Evolutionary conservation across 176 grass and related monocot species (phyloP), one percentile per base, ranked within the genome.

Genomic region (Eremochloa ophiuroides): DNA sequence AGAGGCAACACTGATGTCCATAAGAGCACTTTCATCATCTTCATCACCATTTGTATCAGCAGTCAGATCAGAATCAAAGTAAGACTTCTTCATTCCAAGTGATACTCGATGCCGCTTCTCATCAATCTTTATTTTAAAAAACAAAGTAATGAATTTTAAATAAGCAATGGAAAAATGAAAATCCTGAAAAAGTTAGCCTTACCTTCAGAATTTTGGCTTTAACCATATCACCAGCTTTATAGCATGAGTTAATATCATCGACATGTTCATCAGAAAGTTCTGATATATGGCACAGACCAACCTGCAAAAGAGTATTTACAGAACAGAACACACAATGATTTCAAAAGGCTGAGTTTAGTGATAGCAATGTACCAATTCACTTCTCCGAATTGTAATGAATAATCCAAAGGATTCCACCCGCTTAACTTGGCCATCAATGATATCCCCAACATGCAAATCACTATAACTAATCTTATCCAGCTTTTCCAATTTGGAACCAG

Each of bases 241-340:
- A 89, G 69, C 50, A 83, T 51, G 81, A 80, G 83, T 91, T 78
- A 88, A 93, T 88, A 77, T 94, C 87, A 80, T 84, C 62, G 20
- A 95, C 80, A 55, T 86, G 87, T 82, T 95, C 92, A 82, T 98
- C 95, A 70, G 86, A 94, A 76, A 98, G 71, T 88, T 98, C 88
- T 51, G 95, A 98, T 81, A 93, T 66, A 86, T 98, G 95, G 73
- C 95, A 98, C 81, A 98, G 84, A 40, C 92, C 95, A 84, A 98
- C 95, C 95, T 98, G 79, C 77, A 77, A 93, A 76, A 37, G 51
- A 84, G 39, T 38, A 43, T 50, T 23, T 47, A 74, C 6, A 80
- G 68, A 73, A 90, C 28, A 28, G 46, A 40, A 37, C 26, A 38
- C 40, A 69, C 28, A 67, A 9, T 69, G 11, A 20, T 82, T 73